Conservation (phyloP, 768 basidiomycete genomes). For the Calocybe indica region DNA sequence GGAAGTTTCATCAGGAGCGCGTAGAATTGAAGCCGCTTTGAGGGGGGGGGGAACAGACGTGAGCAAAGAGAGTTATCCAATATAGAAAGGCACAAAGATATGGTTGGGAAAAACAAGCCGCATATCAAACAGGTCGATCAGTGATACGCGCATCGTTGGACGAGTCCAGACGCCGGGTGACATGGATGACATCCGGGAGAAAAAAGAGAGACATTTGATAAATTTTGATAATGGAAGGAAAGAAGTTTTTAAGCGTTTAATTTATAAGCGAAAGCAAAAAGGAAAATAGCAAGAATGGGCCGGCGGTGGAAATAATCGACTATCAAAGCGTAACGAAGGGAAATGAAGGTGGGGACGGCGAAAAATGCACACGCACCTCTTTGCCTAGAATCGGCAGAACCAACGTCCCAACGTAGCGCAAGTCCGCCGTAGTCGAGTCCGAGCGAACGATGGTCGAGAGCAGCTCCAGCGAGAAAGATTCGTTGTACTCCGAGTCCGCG, state of each 20-base stretch:
- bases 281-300: too few relatives aligned
- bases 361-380: slow-evolving; percentile 32
- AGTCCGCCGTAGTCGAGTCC: slow-evolving; percentile 24
- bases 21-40: slow-evolving; percentile 57
- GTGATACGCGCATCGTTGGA: too few relatives aligned
- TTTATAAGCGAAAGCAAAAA: too few relatives aligned
- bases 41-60: background rate
- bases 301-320: too few relatives aligned
- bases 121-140: background rate
- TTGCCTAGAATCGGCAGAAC: slow-evolving; percentile 52
- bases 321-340: slow-evolving; percentile 3
- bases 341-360: slow-evolving; percentile 1
- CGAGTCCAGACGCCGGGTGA: too few relatives aligned
- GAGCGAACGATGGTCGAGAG: slow-evolving; percentile 35
- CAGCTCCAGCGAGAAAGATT: slow-evolving; percentile 48
- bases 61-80: background rate
- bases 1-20: slow-evolving; percentile 49
- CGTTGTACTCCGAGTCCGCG: slow-evolving; percentile 54
- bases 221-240: too few relatives aligned
- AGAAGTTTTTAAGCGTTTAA: too few relatives aligned
- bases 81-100: too few relatives aligned
- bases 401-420: slow-evolving; percentile 60
- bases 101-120: too few relatives aligned
- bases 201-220: too few relatives aligned
- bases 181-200: too few relatives aligned